phyloP scores from a whole-genome alignment of 768 basidiomycete species.

The Piloderma croceum region DNA sequence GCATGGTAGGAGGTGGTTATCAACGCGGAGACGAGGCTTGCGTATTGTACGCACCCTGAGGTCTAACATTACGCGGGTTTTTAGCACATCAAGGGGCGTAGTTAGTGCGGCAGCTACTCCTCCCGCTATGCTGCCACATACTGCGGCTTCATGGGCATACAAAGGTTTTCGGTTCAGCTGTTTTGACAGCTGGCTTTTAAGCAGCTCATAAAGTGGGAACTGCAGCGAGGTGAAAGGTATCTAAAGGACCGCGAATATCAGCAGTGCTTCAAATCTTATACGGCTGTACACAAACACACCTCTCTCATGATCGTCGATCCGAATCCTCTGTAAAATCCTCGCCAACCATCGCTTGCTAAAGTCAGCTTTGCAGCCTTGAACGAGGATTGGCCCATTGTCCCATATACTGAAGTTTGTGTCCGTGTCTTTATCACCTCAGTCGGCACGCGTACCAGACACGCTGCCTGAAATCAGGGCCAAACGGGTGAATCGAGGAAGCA shows the following conservation, averaged over 20 bases:
- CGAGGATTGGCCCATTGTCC: constrained; percentile 51
- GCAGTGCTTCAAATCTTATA: neutral
- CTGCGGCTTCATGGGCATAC: constrained; percentile 70
- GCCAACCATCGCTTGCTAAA: constrained; percentile 55
- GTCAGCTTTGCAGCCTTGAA: constrained; percentile 53
- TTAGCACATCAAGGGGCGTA: constrained; percentile 93
- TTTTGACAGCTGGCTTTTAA: constrained; percentile 65
- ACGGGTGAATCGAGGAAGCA: constrained; percentile 23
- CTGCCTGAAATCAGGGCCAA: constrained; percentile 5
- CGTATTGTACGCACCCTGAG: too few species aligned
- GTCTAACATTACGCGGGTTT: constrained; percentile 96
- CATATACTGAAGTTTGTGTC: constrained; percentile 80
- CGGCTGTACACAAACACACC: constrained; percentile 26
- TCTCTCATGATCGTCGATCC: constrained; percentile 70
- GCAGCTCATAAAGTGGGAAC: constrained; percentile 89
- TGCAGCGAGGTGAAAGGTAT: constrained; percentile 96
- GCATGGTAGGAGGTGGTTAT: neutral
- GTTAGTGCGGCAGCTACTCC: constrained; percentile 86
- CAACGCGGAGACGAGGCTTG: too few species aligned
- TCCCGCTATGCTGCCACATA: constrained; percentile 89
- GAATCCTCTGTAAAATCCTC: constrained; percentile 87
- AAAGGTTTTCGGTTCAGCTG: constrained; percentile 50
- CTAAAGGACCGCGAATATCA: constrained; percentile 34
- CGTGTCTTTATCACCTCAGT: constrained; percentile 96
- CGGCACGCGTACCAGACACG: constrained; percentile 60